Conservation (phyloP, 176 grass and related monocot species). For the Tuctoria greenei region DNA sequence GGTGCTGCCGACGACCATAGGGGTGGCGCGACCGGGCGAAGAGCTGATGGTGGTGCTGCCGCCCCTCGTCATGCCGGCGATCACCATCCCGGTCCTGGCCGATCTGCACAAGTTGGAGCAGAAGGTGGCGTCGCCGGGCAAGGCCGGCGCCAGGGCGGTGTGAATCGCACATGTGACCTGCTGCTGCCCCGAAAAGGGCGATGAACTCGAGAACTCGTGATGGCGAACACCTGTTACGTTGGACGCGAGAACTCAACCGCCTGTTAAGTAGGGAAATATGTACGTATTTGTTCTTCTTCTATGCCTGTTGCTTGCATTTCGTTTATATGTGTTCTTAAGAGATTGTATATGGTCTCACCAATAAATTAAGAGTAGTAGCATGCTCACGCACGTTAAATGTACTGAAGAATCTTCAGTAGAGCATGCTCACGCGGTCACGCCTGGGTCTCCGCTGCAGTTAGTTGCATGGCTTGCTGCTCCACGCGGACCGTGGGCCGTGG, state of each 20-base stretch:
- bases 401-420: neutral
- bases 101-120: conserved; percentile 62
- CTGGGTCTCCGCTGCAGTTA: too few species aligned
- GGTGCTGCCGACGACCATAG: conserved; percentile 23
- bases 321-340: neutral
- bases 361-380: neutral
- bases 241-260: neutral
- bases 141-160: conserved; percentile 35
- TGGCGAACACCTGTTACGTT: neutral
- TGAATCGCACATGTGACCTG: conserved; percentile 2
- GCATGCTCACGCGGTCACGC: neutral
- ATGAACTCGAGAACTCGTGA: neutral
- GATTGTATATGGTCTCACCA: neutral
- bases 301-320: neutral
- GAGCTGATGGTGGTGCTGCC: conserved; percentile 44
- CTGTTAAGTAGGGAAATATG: neutral
- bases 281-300: neutral
- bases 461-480: neutral
- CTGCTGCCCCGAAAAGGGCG: neutral
- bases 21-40: neutral
- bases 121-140: conserved; percentile 41
- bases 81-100: conserved; percentile 54
- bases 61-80: conserved; percentile 35
- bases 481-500: neutral
- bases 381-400: neutral